Evolutionary conservation across 2,329 filamentous ascomycete genomes (phyloP).

Genomic region (Atkinsonella texensis): DNA sequence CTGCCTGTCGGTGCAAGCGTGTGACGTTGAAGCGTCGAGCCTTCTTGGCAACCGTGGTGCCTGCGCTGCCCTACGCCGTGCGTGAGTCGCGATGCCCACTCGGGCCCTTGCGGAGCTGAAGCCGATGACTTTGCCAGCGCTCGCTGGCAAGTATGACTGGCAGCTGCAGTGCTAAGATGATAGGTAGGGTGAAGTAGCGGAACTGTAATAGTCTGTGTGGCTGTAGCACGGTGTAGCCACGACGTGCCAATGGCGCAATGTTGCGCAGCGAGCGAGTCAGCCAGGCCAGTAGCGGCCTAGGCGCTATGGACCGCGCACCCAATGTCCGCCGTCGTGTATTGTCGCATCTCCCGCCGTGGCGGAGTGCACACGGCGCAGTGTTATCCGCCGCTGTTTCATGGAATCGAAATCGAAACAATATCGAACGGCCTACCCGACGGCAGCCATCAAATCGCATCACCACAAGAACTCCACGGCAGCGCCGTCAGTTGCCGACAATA

Average conservation of each 20-base stretch:
- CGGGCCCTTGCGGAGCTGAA: not conserved
- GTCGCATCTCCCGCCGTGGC: not conserved
- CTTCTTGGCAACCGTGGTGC: not conserved
- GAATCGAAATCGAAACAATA: not conserved
- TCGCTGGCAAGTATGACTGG: not conserved
- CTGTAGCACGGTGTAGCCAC: not conserved
- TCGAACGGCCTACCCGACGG: conserved; percentile 1
- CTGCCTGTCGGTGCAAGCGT: no score
- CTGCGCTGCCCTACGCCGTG: not conserved
- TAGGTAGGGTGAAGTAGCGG: not conserved
- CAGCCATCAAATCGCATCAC: not conserved
- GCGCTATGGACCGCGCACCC: not conserved
- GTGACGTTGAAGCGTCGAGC: not conserved
- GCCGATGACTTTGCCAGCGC: not conserved
- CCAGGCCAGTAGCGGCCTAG: not conserved
- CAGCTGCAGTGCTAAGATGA: not conserved
- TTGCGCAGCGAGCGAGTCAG: conserved; percentile 1
- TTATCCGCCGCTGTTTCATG: not conserved
- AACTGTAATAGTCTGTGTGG: not conserved
- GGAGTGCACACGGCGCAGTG: no score
- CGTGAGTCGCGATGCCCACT: conserved; percentile 1
- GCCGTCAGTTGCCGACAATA: not conserved
- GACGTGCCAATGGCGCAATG: not conserved
- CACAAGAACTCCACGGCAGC: not conserved
- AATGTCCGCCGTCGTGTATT: not conserved